Conservation (phyloP, 345 rosid genomes). For the rapeseed (Brassica napus) region Da-Ae NC_063444.1:1773001-1773500, state of each 20-base stretch:
- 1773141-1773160: slow-evolving; percentile 47
- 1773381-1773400: neutral
- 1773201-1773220: slow-evolving; percentile 28
- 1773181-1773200: slow-evolving; percentile 30
- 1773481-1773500: neutral
- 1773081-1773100: slow-evolving; percentile 28
- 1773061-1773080: slow-evolving; percentile 31
- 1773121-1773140: slow-evolving; percentile 43
- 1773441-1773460: neutral
- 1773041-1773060: slow-evolving; percentile 44
- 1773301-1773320: slow-evolving; percentile 3
- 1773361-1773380: neutral
- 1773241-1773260: slow-evolving; percentile 3
- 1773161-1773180: slow-evolving; percentile 37
- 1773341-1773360: neutral
- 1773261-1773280: neutral
- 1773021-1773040: slow-evolving; percentile 46
- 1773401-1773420: slow-evolving; percentile 13
- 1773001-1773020: slow-evolving; percentile 40
- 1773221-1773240: slow-evolving; percentile 42
- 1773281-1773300: slow-evolving; percentile 3
- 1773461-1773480: neutral
- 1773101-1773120: slow-evolving; percentile 40
- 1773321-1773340: neutral
- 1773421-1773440: neutral